Conservation (phyloP, 768 basidiomycete species). For the Serpula lacrymans region DNA sequence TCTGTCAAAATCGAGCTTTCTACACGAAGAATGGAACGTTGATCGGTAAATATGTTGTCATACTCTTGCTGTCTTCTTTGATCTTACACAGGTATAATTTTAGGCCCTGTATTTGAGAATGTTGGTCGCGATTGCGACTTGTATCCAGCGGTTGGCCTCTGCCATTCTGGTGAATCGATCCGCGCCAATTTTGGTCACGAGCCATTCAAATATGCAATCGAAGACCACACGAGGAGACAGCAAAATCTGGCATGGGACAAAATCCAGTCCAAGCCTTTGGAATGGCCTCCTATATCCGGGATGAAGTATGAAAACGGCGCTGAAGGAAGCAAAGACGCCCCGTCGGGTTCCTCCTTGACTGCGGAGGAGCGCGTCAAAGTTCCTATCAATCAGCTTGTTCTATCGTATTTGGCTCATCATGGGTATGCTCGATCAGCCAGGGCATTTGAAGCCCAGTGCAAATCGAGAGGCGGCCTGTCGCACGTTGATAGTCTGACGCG, state of each 20-base stretch:
- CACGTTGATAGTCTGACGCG: conserved; percentile 4
- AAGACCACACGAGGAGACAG: conserved; percentile 74
- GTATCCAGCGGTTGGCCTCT: conserved; percentile 87
- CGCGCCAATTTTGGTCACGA: conserved; percentile 87
- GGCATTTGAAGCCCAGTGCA: conserved; percentile 57
- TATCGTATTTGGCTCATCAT: conserved; percentile 80
- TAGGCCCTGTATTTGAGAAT: conserved; percentile 70
- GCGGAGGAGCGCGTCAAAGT: conserved; percentile 51
- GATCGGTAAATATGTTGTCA: conserved; percentile 44
- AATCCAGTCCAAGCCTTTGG: conserved; percentile 57
- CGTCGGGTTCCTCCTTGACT: conserved; percentile 4
- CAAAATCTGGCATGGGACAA: conserved; percentile 63
- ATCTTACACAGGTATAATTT: conserved; percentile 6
- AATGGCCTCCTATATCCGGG: conserved; percentile 39
- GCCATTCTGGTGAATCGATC: conserved; percentile 73
- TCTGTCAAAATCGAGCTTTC: conserved; percentile 74
- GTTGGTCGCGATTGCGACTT: conserved; percentile 63
- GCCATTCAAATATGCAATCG: conserved; percentile 88
- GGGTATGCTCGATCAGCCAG: conserved; percentile 74
- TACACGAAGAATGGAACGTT: conserved; percentile 85
- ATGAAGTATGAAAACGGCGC: conserved; percentile 13
- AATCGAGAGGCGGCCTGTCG: conserved; percentile 21
- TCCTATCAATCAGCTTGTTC: conserved; percentile 68
- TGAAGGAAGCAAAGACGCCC: conserved; percentile 6
- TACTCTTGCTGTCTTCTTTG: conserved; percentile 5